Conservation (phyloP, 352 stramenopile genomes). For the Globisporangium echinulatum region DNA sequence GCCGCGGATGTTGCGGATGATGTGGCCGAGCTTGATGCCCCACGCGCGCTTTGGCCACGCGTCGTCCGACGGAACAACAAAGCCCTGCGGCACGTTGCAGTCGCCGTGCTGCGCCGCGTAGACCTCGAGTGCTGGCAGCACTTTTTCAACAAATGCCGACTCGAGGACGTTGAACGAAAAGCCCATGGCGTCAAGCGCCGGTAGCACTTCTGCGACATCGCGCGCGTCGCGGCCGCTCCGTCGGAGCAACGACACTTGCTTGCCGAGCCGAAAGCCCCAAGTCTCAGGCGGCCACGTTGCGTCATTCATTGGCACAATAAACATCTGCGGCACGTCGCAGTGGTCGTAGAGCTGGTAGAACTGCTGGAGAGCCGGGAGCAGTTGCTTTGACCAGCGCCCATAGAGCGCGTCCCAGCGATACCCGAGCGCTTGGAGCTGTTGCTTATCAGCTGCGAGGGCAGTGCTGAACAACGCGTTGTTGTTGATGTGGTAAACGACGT, state of each 20-base stretch:
- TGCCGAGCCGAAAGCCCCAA: slow-evolving; percentile 85
- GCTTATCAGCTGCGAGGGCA: slow-evolving; percentile 32
- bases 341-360: slow-evolving; percentile 86
- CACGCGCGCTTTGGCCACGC: slow-evolving; percentile 77
- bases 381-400: slow-evolving; percentile 42
- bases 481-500: slow-evolving; percentile 46
- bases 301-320: slow-evolving; percentile 76
- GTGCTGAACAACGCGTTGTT: slow-evolving; percentile 32
- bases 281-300: slow-evolving; percentile 70
- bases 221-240: slow-evolving; percentile 33
- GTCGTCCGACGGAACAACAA: slow-evolving; percentile 71
- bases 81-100: slow-evolving; percentile 86
- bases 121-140: slow-evolving; percentile 64
- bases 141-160: slow-evolving; percentile 48
- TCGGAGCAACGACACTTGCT: slow-evolving; percentile 59
- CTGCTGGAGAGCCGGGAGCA: slow-evolving; percentile 53
- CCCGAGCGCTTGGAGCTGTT: slow-evolving; percentile 35
- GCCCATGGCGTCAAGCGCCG: slow-evolving; percentile 49
- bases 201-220: slow-evolving; percentile 42
- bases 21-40: slow-evolving; percentile 85
- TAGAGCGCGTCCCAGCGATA: slow-evolving; percentile 59
- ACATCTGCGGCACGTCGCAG: slow-evolving; percentile 83
- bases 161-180: slow-evolving; percentile 68
- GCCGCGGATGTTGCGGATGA: slow-evolving; percentile 87
- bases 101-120: slow-evolving; percentile 86